Evolutionary conservation across 371 early-diverging fungal species (phyloP), one percentile per base, ranked within the genome.

Genomic region (Zopfochytrium polystomum): DNA sequence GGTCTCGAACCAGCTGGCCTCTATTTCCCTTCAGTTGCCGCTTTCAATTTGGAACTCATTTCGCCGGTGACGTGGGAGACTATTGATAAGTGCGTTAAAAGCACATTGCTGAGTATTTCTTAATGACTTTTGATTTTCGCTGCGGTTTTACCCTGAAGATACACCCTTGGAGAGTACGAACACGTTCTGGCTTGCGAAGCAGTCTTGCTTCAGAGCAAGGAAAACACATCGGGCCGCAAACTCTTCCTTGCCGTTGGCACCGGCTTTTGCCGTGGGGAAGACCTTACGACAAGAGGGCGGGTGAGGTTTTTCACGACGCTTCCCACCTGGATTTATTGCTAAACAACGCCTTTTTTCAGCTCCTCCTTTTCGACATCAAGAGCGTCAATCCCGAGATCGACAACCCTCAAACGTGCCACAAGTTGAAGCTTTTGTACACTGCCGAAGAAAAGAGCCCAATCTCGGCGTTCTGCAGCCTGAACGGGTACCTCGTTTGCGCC

Each of bases 341-440:
- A 48, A 11, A 32, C 51, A 23, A 18, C 31, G 32, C 13, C 44
- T 38, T 31, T 22, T 9, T 15, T 3, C 71, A 89, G 85, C 82
- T 95, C 51, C 86, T 91, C 62, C 74, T 99, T 3, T 96, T 90
- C 68, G 99, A 99, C 60, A 84, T 99, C 45, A 92, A 96, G 73
- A 91, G 93, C 70, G 96, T 99, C 22, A 96, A 99, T 6, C 99
- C 99, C 2, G 93, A 96, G 66, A 88, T 91, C 1, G 90, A 90
- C 54, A 89, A 90, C 46, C 98, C 97, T 29, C 92, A 93, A 72
- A 93, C 95, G 0, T 92, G 91, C 62, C 94, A 95, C 70, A 88
- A 89, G 63, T 85, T 96, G 58, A 98, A 98, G 65, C 73, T 86
- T 52, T 68, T 95, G 18, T 86, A 82, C 60, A 80, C 80, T 2